Evolutionary conservation across 148 eudicot genomes (phyloP), one percentile per base, ranked within the genome.

Genomic region (Salicornia ramosissima): DNA sequence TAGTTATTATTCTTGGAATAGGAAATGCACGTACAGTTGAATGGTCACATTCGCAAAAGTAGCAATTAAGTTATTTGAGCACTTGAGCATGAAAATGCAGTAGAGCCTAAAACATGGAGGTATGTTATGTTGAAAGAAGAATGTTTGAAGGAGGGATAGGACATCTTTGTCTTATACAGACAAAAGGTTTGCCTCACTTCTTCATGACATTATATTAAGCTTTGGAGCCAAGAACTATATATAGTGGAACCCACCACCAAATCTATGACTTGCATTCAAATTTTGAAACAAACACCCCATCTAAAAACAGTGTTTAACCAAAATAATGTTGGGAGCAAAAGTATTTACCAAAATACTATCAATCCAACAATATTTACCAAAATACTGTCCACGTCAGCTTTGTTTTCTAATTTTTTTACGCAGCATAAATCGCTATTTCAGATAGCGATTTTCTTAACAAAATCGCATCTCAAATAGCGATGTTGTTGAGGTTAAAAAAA

Each of bases 131-230:
- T n/a, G 10, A 16, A 22, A 58, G 12, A 21, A 16, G 24, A 51
- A 50, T 18, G 4, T 58, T 40, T 28, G 0, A 14, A 53, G 6
- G 31, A 50, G 60, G 64, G 89, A 79, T 85, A 68, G 67, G 6
- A 74, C 76, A 85, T 89, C 89, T 79, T 79, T 75, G 67, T 89
- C 90, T 76, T 8, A 60, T 76, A 79, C 71, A 74, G 91, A 80
- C 88, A 77, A 64, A 40, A 74, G 58, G 96, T 85, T 79, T 62
- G 83, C 77, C 75, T 90, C 90, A 85, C 74, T 4, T 59, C 75
- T 64, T 58, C 62, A 70, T 40, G 19, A 34, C 25, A 78, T 68
- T 81, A 70, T 40, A 22, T 28, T 29, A 79, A 73, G 83, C 85
- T 89, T 89, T 82, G 80, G 74, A 68, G 39, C 70, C 42, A 89